A percentile compares a stretch with the other conserved stretches of the same genome.
These are phyloP conservation scores for Yarrowia keelungensis DNA, from an alignment of 805 yeast genomes.

Conservation along the genomic window DNA sequence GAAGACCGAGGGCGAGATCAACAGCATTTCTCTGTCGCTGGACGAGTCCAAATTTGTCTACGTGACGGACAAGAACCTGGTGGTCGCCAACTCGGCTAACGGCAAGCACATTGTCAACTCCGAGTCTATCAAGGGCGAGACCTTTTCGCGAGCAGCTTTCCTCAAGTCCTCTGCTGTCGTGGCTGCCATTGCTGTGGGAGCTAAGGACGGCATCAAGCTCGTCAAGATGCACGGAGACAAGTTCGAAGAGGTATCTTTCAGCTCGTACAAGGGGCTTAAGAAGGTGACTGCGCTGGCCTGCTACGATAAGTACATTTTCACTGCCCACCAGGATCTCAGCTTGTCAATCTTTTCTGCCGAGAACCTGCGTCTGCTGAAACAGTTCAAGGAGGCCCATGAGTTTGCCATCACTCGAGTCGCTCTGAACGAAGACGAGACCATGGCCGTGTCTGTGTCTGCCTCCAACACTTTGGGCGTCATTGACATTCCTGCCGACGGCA, in stretches of 20 bases:
- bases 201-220: constrained; percentile 27
- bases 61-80: constrained; percentile 63
- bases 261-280: constrained; percentile 40
- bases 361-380: constrained; percentile 59
- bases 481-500: constrained; percentile 57
- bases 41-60: constrained; percentile 70
- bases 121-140: constrained; percentile 33
- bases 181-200: constrained; percentile 15
- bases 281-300: constrained; percentile 58
- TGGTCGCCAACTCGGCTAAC: constrained; percentile 53
- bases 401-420: constrained; percentile 79
- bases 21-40: constrained; percentile 71
- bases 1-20: constrained; percentile 61
- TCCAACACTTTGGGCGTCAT: constrained; percentile 74
- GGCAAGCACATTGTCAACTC: constrained; percentile 45
- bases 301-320: constrained; percentile 58
- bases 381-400: constrained; percentile 67
- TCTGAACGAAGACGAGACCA: constrained; percentile 71
- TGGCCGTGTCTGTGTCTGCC: constrained; percentile 76
- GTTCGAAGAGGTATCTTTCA: constrained; percentile 10
- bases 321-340: constrained; percentile 73
- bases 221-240: constrained; percentile 24
- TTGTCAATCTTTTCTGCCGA: constrained; percentile 61
- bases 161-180: constrained; percentile 15
- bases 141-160: constrained; percentile 16